A percentile compares a stretch with the other conserved stretches of the same genome.
Conservation (phyloP, 805 yeast genomes). For the Naumovozyma castellii region DNA sequence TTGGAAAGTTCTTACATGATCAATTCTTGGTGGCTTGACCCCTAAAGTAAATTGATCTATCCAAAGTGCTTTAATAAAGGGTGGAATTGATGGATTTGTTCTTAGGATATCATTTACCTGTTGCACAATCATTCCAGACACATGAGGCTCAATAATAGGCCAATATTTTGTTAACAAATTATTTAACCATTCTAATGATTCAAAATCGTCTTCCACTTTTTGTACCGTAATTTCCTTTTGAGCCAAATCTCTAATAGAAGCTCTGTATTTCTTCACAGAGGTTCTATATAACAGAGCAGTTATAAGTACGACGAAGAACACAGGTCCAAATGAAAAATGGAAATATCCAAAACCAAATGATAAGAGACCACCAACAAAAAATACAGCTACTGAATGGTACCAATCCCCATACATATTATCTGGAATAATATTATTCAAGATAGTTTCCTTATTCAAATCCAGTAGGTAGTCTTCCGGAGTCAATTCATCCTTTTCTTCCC, state of each 20-base stretch:
- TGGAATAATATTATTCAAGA: conserved; percentile 68
- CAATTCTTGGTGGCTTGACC: conserved; percentile 90
- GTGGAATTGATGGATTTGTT: conserved; percentile 63
- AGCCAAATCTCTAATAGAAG: conserved; percentile 63
- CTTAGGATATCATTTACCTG: conserved; percentile 80
- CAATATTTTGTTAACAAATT: conserved; percentile 84
- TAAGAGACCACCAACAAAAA: conserved; percentile 55
- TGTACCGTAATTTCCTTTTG: conserved; percentile 78
- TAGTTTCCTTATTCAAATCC: conserved; percentile 64
- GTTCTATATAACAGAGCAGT: conserved; percentile 69
- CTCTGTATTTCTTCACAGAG: conserved; percentile 71
- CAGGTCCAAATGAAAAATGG: conserved; percentile 68
- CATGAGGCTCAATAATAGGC: conserved; percentile 81
- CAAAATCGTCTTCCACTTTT: conserved; percentile 79
- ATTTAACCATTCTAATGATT: conserved; percentile 93
- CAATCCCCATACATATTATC: conserved; percentile 83
- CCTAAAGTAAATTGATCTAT: conserved; percentile 86
- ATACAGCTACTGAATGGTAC: conserved; percentile 80
- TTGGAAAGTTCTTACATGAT: conserved; percentile 77
- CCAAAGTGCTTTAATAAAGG: conserved; percentile 75
- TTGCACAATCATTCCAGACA: conserved; percentile 76
- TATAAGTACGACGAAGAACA: conserved; percentile 59
- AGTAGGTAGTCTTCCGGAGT: conserved; percentile 58
- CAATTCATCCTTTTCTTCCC: conserved; percentile 60
- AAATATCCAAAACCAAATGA: conserved; percentile 77